Evolutionary conservation across 306 rosid species (phyloP).

Genomic region (Boehmeria nivea): DNA sequence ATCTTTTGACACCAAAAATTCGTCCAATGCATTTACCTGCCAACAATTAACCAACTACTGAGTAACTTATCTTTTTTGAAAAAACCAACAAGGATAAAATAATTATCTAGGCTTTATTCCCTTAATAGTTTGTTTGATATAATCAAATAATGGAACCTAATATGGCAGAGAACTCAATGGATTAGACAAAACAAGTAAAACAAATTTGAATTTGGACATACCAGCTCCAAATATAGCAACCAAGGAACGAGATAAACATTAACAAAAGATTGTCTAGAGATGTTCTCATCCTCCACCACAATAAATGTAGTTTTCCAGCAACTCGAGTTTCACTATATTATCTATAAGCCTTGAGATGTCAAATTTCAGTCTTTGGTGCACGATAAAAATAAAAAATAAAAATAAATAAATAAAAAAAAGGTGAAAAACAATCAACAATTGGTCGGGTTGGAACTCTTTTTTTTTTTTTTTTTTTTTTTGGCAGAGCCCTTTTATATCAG

Average conservation of each 20-base stretch:
- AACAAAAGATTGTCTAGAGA: neutral
- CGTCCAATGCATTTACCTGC: conserved; percentile 72
- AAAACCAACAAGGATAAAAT: no score
- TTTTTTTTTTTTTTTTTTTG: no score
- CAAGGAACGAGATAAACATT: neutral
- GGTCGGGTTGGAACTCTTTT: neutral
- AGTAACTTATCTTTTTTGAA: conserved; percentile 20
- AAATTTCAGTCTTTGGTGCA: neutral
- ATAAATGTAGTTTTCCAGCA: neutral
- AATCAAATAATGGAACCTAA: conserved; percentile 20
- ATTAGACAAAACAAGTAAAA: neutral
- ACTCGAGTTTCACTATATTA: neutral
- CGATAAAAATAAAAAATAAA: neutral
- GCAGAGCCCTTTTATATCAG: no score
- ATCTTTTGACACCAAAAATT: conserved; percentile 59
- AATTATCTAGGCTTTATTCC: no score
- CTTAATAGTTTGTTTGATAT: neutral
- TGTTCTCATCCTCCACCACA: neutral
- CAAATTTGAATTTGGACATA: neutral
- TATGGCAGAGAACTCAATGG: neutral
- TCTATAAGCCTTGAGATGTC: no score
- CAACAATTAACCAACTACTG: conserved; percentile 25
- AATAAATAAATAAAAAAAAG: neutral
- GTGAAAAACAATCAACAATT: no score
- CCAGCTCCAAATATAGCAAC: neutral